Base-by-base conservation (phyloP, 495 filamentous ascomycete genomes). In the Hypoxylon trugodes region DNA sequence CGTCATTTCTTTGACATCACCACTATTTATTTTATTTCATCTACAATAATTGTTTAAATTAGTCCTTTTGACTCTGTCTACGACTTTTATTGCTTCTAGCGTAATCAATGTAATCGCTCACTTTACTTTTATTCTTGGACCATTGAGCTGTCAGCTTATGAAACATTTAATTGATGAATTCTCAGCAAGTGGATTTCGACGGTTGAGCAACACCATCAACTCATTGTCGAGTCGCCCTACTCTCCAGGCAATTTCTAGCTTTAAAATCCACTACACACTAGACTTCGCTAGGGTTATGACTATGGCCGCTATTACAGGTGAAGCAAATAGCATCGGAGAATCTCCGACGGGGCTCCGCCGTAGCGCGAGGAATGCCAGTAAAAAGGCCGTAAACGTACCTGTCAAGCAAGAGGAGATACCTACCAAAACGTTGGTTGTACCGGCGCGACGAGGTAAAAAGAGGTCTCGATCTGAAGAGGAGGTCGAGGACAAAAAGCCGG, bases 361-460 rank as follows among this genome's bases (percentile, higher is more conserved):
- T 18, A 67, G 68, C 47, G 33, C 55, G 8, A 60, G 68, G 49
- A 47, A 58, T 35, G 40, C 22, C n/a, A 41, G 4, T 8, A 26
- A 21, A 10, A 48, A 54, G 43, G 18, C 12, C 13, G 59, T 6
- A 52, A 38, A 59, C n/a, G 53, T 22, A 18, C 33, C 33, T 15
- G 12, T 49, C 13, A 65, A 59, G 25, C 32, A 48, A 21, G 61
- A 65, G 40, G 32, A 54, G 8, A 21, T 13, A n/a, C 15, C 53
- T 4, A 9, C 46, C 1, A 25, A 53, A 15, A 3, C 15, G 10
- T n/a, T 18, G 3, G 16, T 18, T 25, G 28, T 21, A 15, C 47
- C 48, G 21, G 8, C 16, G 15, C 32, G 33, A 15, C 40, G 49
- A 9, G 47, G 25, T 19, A 65, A n/a, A n/a, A n/a, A 65, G 47